Conservation (phyloP, 441 rosid species). For the Codiaeum variegatum region DNA sequence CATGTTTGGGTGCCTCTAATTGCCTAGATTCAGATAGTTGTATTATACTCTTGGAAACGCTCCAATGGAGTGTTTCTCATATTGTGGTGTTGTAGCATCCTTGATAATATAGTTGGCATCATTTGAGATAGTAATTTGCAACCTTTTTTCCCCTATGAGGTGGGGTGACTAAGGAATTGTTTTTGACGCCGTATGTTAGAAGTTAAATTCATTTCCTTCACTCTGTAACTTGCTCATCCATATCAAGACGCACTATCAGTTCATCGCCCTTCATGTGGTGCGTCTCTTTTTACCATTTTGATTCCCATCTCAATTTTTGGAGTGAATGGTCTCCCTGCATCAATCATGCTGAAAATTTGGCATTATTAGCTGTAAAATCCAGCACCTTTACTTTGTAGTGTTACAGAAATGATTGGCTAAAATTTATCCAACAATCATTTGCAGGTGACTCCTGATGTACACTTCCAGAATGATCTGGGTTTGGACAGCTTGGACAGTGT, state of each 20-base stretch:
- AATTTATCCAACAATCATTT: slow-evolving; percentile 9
- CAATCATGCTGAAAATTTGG: background rate
- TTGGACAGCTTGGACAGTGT: slow-evolving; percentile 92
- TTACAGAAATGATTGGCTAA: background rate
- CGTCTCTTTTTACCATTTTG: background rate
- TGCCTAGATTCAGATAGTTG: background rate
- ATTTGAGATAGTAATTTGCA: slow-evolving; percentile 2
- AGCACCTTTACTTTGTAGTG: too few species aligned
- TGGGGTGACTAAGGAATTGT: too few species aligned
- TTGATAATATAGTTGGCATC: background rate
- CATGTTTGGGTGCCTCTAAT: background rate
- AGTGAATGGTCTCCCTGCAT: background rate
- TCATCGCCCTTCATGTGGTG: background rate
- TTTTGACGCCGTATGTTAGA: too few species aligned
- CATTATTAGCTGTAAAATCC: background rate
- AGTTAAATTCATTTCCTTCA: too few species aligned
- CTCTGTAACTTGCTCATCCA: too few species aligned
- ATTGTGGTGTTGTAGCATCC: background rate
- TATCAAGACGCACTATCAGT: too few species aligned
- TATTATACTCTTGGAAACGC: background rate
- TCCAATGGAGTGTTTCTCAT: background rate
- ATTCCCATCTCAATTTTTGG: background rate
- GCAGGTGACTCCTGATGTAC: slow-evolving; percentile 80
- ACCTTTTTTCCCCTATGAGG: too few species aligned
- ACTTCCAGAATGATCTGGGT: slow-evolving; percentile 87